Base-by-base conservation (phyloP, 2,329 filamentous ascomycete species). In the Fusarium falciforme region DNA sequence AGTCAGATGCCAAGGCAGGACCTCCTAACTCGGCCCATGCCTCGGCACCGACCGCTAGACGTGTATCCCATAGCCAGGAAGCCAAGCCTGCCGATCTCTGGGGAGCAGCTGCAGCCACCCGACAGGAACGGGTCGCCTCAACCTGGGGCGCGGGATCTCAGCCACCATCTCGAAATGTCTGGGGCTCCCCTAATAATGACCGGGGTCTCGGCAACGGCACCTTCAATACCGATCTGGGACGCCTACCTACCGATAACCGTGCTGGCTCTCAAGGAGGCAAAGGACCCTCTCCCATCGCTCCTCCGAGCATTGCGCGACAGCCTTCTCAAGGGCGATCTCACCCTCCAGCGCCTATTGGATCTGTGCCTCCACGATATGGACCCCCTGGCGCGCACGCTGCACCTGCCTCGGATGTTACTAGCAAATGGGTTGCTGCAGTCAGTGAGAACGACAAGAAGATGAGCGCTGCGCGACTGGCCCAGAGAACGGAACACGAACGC, bases 131-230 rank as follows among this genome's bases (percentile, higher is more conserved):
- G 55, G 86, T 86, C 14, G 72, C 58, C 61, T 80, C 86, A 12
- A 82, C 86, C 2, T 91, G 90, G 89, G 83, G 83, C 31, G 78
- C 83, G 31, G 79, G 80, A 22, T 79, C 83, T 40, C 87, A 87
- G 57, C 83, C 85, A 52, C 72, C 84, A 12, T 81, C 86, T 14
- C 86, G 88, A 57, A 94, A 92, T 78, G 92, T 95, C 20, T 95
- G 93, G 93, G 93, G 91, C 20, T 90, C 92, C 49, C 92, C 91
- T n/a, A 90, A 90, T 64, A 92, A 89, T 76, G 91, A 93, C 74
- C 88, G 91, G 63, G 91, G 90, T 12, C 90, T 95, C 22, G 93
- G 93, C 5, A 95, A 95, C 80, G 93, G 93, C 49, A 94, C 93
- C 0, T 95, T 95, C 77, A 90, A 89, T 66, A 87, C 89, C 14